Evolutionary conservation across 805 yeast species (phyloP).

Genomic region (Candida railenensis): DNA sequence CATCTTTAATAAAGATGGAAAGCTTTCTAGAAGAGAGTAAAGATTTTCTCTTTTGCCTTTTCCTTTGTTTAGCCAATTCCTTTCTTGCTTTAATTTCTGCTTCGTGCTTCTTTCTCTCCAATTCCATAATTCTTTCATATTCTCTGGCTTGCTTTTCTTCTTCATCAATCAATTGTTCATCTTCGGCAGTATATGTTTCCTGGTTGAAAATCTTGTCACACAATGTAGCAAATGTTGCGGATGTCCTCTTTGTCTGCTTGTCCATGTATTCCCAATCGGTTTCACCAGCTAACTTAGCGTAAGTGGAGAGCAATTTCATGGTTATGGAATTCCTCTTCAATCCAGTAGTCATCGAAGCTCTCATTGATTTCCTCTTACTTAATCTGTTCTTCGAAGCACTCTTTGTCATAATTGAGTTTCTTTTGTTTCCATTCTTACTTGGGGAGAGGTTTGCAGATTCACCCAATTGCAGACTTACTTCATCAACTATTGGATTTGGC

Average conservation of each 20-base stretch:
- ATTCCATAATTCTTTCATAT: slow-evolving; percentile 47
- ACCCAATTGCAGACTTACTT: slow-evolving; percentile 18
- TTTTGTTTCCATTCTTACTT: slow-evolving; percentile 17
- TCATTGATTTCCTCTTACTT: slow-evolving; percentile 33
- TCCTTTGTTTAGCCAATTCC: slow-evolving; percentile 46
- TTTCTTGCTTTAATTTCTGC: slow-evolving; percentile 50
- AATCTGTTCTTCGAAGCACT: slow-evolving; percentile 29
- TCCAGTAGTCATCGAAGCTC: slow-evolving; percentile 41
- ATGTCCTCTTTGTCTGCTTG: slow-evolving; percentile 71
- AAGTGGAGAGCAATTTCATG: slow-evolving; percentile 65
- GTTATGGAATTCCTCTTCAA: slow-evolving; percentile 71
- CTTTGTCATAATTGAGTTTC: slow-evolving; percentile 26
- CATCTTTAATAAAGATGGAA: slow-evolving; percentile 37
- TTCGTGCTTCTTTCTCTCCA: slow-evolving; percentile 49
- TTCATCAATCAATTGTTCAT: slow-evolving; percentile 41
- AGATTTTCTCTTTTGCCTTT: slow-evolving; percentile 40
- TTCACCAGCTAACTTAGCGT: slow-evolving; percentile 66
- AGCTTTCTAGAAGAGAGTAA: slow-evolving; percentile 36
- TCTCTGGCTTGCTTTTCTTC: slow-evolving; percentile 43
- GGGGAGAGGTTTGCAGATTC: slow-evolving; percentile 29
- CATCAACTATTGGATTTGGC: slow-evolving; percentile 18
- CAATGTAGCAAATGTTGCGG: slow-evolving; percentile 73
- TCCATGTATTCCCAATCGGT: slow-evolving; percentile 69
- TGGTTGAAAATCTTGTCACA: slow-evolving; percentile 77
- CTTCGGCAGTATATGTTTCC: slow-evolving; percentile 53